These are phyloP conservation scores for Bocquillonia castaneifolia DNA, from an alignment of 441 rosid genomes.

Conservation along the genomic window DNA sequence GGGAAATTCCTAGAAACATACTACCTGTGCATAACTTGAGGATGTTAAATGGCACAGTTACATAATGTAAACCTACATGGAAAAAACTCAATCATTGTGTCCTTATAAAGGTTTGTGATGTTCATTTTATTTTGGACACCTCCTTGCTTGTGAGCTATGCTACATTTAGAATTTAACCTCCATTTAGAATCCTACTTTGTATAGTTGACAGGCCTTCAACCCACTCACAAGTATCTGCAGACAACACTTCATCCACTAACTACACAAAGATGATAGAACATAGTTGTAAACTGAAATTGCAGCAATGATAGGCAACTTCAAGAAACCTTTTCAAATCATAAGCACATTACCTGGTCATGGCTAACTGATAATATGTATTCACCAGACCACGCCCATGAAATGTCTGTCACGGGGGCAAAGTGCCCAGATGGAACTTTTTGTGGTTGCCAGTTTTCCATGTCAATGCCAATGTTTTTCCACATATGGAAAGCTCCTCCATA, in stretches of 20 bases:
- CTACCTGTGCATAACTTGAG: background rate
- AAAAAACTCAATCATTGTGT: background rate
- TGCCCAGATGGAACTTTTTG: conserved; percentile 91
- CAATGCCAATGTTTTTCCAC: conserved; percentile 67
- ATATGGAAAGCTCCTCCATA: conserved; percentile 88
- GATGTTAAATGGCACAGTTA: background rate
- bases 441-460: conserved; percentile 76
- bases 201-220: background rate
- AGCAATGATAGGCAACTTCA: background rate
- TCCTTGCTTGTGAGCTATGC: background rate
- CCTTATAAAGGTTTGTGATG: background rate
- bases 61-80: background rate
- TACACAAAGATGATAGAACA: background rate
- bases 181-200: background rate
- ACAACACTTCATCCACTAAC: background rate
- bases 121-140: background rate
- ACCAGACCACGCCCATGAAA: conserved; percentile 73
- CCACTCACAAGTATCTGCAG: background rate
- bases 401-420: conserved; percentile 75
- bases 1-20: background rate
- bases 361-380: conserved; percentile 81
- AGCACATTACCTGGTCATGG: conserved; percentile 74
- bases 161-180: background rate
- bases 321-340: background rate
- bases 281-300: background rate